A percentile compares a stretch with the other conserved stretches of the same genome.
Conservation (phyloP, 768 basidiomycete species). For the Lanmaoa rubissima region DNA sequence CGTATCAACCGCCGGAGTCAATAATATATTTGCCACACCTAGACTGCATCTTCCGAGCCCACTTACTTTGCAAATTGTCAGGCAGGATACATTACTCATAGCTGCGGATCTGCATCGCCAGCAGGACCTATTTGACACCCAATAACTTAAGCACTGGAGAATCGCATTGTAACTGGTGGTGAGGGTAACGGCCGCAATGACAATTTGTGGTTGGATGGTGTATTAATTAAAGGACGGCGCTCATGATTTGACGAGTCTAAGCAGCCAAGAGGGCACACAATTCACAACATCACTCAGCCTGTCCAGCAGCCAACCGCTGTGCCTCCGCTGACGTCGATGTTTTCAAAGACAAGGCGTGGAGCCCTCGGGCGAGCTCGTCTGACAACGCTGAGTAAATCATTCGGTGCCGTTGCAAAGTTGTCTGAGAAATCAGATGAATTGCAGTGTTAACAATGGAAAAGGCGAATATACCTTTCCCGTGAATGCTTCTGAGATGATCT, state of each 20-base stretch:
- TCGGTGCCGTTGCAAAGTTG: constrained; percentile 76
- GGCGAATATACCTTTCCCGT: constrained; percentile 59
- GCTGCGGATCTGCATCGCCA: constrained; percentile 20
- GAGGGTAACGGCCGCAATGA: constrained; percentile 19
- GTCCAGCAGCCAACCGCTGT: constrained; percentile 20
- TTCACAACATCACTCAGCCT: constrained; percentile 27
- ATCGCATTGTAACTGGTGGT: constrained; percentile 18
- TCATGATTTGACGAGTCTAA: constrained; percentile 31
- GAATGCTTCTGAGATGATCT: constrained; percentile 71
- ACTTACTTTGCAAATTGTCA: constrained; percentile 2
- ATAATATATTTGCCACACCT: constrained; percentile 8
- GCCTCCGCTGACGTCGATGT: constrained; percentile 66
- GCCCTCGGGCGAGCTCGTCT: constrained; percentile 65
- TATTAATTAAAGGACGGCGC: constrained; percentile 30
- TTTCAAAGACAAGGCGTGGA: constrained; percentile 76
- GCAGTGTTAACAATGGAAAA: constrained; percentile 4
- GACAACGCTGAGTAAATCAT: constrained; percentile 72
- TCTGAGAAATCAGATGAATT: constrained; percentile 40
- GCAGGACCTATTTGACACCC: constrained; percentile 4
- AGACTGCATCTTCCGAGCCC: constrained; percentile 1
- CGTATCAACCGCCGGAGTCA: constrained; percentile 32
- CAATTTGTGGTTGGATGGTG: constrained; percentile 18
- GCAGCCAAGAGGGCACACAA: constrained; percentile 7
- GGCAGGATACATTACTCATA: constrained; percentile 12
- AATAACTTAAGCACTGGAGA: constrained; percentile 13